Evolutionary conservation across 495 filamentous ascomycete species (phyloP), one percentile per base, ranked within the genome.

Genomic region (Thermothielavioides terrestris): DNA sequence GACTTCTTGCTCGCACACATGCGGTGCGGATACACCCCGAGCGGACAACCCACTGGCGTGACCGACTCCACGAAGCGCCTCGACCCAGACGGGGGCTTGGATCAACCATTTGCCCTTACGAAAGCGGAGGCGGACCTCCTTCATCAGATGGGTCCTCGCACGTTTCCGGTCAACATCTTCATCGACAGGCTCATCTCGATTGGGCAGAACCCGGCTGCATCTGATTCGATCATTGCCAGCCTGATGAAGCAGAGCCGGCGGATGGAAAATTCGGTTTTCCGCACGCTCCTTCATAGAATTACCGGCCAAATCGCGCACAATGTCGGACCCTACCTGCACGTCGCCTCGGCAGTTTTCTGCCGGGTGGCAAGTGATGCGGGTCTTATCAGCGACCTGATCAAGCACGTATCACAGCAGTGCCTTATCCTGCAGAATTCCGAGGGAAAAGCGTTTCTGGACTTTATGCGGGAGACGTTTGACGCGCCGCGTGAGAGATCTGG

Each of bases 101-200:
- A 54, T 23, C 53, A 62, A 17, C n/a, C 54, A 6, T 63, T 73
- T 23, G 64, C 61, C 0, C 60, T 75, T 31, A 71, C 67, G 1
- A 35, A 36, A 1, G n/a, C 42, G 0, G 77, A 80, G 49, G 58
- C 64, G n/a, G 61, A 67, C 35, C 46, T 75, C 4, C 46, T 80
- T 53, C 66, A 40, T 57, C 59, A 31, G 61, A 70, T 25, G 75
- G 72, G 72, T 47, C 49, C 7, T 59, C 63, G 43, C 55, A 39
- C 20, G 34, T 60, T 10, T 51, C 61, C 34, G 12, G 50, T 46
- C 9, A 74, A 71, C 47, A 64, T 77, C 22, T 75, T 78, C 27
- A 52, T 63, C 15, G 77, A 80, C 49, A 77, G 74, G 50, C 64
- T 80, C 27, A 64, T 78, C 27, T 49, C 49, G 2, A 69, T 78